Evolutionary conservation across 2,329 filamentous ascomycete genomes (phyloP), one percentile per base, ranked within the genome.

Genomic region (Arachnopeziza araneosa): DNA sequence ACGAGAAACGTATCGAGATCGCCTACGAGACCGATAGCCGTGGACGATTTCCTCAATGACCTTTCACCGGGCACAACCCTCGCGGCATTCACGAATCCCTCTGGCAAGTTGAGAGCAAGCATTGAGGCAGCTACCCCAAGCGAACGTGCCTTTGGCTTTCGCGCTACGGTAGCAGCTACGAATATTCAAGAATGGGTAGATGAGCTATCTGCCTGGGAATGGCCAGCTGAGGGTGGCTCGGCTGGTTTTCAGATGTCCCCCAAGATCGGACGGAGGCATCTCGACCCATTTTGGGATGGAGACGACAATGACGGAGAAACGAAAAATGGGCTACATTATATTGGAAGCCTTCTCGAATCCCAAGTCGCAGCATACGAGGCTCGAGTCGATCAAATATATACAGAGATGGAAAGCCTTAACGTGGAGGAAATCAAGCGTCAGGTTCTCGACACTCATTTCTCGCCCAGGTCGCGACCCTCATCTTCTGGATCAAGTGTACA

Each of bases 381-480:
- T 59, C 84, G 93, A 49, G 79, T 96, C 14, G 87, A 90, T 57
- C 83, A 89, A 64, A 96, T 98, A 60, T 80, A 79, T 17, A 78
- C 80, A 52, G 85, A 86, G 59, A 78, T 95, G 76, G 84, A 89
- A 59, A 80, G 83, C 49, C 77, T 95, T 56, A 84, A 90, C 57
- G 79, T 96, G 49, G 90, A 98, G 69, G 91, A 96, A 64, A 86
- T 99, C 71, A 98, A 99, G 77, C 85, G 83, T 52, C 90, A 93
- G 70, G 89, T 97, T 66, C 78, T 97, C 64, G 86, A 88, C 73
- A 90, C 90, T 69, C 90, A 96, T 76, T 87, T 89, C 71, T 77
- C 87, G 65, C 83, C 81, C 8, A 78, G 78, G 66, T 86, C 83
- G 60, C 78, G 82, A 50, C 79, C 77, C 12, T 79, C 79, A 12